phyloP scores from a whole-genome alignment of 2,329 filamentous ascomycete genomes.

The Salinomyces thailandicus region DNA sequence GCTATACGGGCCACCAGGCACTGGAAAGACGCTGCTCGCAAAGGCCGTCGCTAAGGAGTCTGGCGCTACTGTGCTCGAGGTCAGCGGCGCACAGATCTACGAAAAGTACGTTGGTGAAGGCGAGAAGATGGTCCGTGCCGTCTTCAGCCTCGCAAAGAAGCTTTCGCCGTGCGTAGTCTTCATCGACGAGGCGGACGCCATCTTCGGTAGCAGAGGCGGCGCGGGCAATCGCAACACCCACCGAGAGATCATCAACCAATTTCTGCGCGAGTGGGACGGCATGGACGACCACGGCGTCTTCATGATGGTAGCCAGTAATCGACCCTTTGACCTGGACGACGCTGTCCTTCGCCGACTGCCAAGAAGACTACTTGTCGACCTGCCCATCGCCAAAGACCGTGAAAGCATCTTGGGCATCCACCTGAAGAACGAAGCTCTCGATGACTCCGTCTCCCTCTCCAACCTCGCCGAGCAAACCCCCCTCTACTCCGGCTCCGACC shows the following conservation, averaged over 20 bases:
- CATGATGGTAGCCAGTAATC: slow-evolving; percentile 96
- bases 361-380: slow-evolving; percentile 60
- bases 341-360: slow-evolving; percentile 69
- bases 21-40: slow-evolving; percentile 71
- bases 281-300: slow-evolving; percentile 72
- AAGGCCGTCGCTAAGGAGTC: slow-evolving; percentile 56
- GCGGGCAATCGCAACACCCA: slow-evolving; percentile 58
- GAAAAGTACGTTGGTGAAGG: slow-evolving; percentile 94
- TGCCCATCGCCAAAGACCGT: slow-evolving; percentile 57
- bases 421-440: slow-evolving; percentile 56
- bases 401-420: slow-evolving; percentile 61
- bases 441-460: slow-evolving; percentile 49
- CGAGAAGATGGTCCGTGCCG: slow-evolving; percentile 88
- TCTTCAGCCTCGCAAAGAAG: slow-evolving; percentile 86
- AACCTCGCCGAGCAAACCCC: slow-evolving; percentile 57
- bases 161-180: slow-evolving; percentile 88
- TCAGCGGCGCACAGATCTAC: slow-evolving; percentile 83
- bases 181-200: slow-evolving; percentile 90
- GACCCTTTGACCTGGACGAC: slow-evolving; percentile 89
- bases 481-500: slow-evolving; percentile 71
- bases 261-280: slow-evolving; percentile 93
- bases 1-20: slow-evolving; percentile 92
- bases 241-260: slow-evolving; percentile 91
- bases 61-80: slow-evolving; percentile 64
- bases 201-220: slow-evolving; percentile 67